Base-by-base conservation (phyloP, 208 protist species). In the Leishmania gerbilli region DNA sequence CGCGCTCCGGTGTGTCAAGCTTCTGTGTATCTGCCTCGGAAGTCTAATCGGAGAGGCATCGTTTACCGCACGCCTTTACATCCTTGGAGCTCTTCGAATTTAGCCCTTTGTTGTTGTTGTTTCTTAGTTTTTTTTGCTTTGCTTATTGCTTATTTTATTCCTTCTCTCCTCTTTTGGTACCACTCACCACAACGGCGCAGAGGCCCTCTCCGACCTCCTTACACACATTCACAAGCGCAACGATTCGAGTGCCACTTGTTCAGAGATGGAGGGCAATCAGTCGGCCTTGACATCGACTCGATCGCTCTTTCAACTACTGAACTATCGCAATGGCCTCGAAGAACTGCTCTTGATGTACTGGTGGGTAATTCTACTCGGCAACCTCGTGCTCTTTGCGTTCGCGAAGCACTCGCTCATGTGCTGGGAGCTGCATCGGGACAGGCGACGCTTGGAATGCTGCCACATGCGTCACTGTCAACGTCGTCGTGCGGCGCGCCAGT, bases 391-490 rank as follows among this genome's bases (percentile, higher is more conserved):
- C 11, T 47, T 82, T 7, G 72, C 78, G 3, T 79, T 24, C 7
- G 56, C 74, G 62, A 79, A 86, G 72, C 82, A 82, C 74, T 49
- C 62, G 0, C 56, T 81, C 42, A 86, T 79, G 82, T 82, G 74
- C 47, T 86, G 82, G 82, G 82, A 86, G 67, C 19, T 82, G 15
- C 79, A 75, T 24, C 78, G 79, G 62, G 82, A 86, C 34, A 60
- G 71, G 55, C 78, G 65, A 1, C 82, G 82, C 9, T 74, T 86
- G 51, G 21, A 77, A 40, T 80, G 74, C 67, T 86, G 81, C 71
- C 45, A 85, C 81, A 78, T 78, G 0, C 81, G 81, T 27, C 71
- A 81, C 62, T 81, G 77, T 55, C 47, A 55, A 6, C 76, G 68
- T 5, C 77, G 64, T 6, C 68, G 51, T 34, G 76, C 81, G 15